Evolutionary conservation across 495 filamentous ascomycete genomes (phyloP), one percentile per base, ranked within the genome.

Genomic region (Penicillium diatomitis): DNA sequence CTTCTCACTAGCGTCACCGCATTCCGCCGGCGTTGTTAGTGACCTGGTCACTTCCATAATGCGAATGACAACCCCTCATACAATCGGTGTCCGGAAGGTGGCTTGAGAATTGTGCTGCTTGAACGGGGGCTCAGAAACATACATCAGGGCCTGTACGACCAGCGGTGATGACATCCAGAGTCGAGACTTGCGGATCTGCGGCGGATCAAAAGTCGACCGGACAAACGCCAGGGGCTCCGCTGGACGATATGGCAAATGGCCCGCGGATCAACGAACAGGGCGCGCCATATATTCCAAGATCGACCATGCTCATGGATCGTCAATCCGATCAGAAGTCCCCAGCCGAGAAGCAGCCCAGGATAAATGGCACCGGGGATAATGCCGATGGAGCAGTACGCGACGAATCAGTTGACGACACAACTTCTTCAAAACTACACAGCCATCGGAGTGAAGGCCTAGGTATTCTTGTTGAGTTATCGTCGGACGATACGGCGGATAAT

Each of bases 401-500:
- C 20, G 20, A 20, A 20, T 20, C 20, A 20, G 20, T 20, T 20
- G 20, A 20, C 20, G 20, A 20, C 20, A 20, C 20, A 20, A 20
- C 20, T 20, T 20, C 20, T 20, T 20, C 20, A 20, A 20, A 20
- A 20, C 20, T 20, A 20, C 20, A 20, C 20, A 20, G 20, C 20
- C 20, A 20, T 20, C 31, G 40, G 5, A 51, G 55, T 20, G 49
- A 60, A 8, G 60, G 60, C 0, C 54, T 63, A 3, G 60, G 60
- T 0, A 63, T 63, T 1, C n/a, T 63, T 7, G 46, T 63, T 0
- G 54, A 61, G 11, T 47, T 55, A 8, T 49, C 52, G 8, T 38
- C 43, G 1, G 34, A 47, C 8, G 46, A 55, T 7, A 6, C 27
- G 4, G 45, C 45, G 5, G 32, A 41, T 12, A 44, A 2, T 30